Base-by-base conservation (phyloP, 1,284 basidiomycete genomes). In the Exobasidium cylindrosporum region DNA sequence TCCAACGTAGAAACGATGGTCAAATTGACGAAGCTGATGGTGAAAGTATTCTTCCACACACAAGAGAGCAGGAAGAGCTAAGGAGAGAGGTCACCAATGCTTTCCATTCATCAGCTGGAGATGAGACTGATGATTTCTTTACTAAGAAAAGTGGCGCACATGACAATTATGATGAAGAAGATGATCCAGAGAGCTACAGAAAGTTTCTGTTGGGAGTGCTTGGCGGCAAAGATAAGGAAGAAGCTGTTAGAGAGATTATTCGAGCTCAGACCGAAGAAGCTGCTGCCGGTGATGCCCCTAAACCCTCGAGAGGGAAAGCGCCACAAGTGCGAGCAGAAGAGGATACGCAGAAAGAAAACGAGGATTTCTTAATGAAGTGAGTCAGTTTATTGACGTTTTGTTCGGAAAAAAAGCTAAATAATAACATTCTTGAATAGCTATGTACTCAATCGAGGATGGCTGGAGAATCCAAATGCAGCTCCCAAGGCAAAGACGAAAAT, bases 311-410 rank as follows among this genome's bases (percentile, higher is more conserved):
- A 68, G 56, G 60, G 47, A 40, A 72, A 75, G n/a, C 74, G 78
- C 31, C 74, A 75, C 17, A 76, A 80, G 67, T 81, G 80, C 63
- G 67, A 73, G 43, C 2, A 30, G 66, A 82, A 64, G 77, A 80
- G 64, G 47, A 24, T 77, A 74, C 57, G 74, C 78, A 13, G 70
- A 69, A 57, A 54, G 87, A 83, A 7, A 89, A 91, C 74, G 88
- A 90, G 65, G 88, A 93, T 65, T 98, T 98, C 77, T 83, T 98
- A 57, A 86, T 94, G 83, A 89, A 91, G 92, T 96, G 74, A 73
- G 87, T 84, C 21, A 4, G 23, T 40, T 5, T 7, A 44, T 35
- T 10, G 35, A 10, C 7, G 7, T 7, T 40, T 49, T 14, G 13
- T 26, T 3, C 23, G 5, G 30, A 7, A 26, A 26, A 6, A 44